phyloP scores from a whole-genome alignment of 257 asterid species.

The Nicotiana knightiana region DNA sequence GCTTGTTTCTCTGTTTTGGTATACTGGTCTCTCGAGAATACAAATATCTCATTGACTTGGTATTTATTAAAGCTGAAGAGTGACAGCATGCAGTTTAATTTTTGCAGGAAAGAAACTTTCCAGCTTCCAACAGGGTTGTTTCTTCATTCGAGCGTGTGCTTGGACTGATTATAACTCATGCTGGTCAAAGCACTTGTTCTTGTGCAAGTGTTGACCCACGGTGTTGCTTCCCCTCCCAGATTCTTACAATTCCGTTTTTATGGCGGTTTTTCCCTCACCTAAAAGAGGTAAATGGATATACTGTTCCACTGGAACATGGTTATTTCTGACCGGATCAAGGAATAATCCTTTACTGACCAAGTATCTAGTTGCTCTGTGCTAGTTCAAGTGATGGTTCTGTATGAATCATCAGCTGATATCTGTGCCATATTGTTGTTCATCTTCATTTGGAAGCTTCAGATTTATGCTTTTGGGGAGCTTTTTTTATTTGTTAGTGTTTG shows the following conservation, averaged over 20 bases:
- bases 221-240: conserved; percentile 68
- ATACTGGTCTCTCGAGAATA: not conserved
- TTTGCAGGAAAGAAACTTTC: conserved; percentile 46
- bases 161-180: conserved; percentile 54
- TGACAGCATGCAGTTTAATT: conserved; percentile 21
- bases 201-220: conserved; percentile 59
- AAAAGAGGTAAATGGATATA: conserved; percentile 59
- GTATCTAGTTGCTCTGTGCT: conserved; percentile 4
- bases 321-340: not conserved
- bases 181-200: conserved; percentile 65
- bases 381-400: conserved; percentile 7
- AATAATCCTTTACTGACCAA: not conserved
- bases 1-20: not conserved
- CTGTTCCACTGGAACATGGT: conserved; percentile 7
- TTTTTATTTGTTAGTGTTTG: not conserved
- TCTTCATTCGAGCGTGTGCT: conserved; percentile 73
- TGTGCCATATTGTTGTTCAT: not conserved
- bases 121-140: conserved; percentile 38
- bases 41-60: not conserved
- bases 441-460: not conserved
- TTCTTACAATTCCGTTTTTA: conserved; percentile 80
- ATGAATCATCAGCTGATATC: not conserved
- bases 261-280: conserved; percentile 80
- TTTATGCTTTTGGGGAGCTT: not conserved
- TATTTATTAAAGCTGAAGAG: conserved; percentile 11